phyloP scores from a whole-genome alignment of 495 filamentous ascomycete genomes.

The Hypomontagnella submonticulosa region DNA sequence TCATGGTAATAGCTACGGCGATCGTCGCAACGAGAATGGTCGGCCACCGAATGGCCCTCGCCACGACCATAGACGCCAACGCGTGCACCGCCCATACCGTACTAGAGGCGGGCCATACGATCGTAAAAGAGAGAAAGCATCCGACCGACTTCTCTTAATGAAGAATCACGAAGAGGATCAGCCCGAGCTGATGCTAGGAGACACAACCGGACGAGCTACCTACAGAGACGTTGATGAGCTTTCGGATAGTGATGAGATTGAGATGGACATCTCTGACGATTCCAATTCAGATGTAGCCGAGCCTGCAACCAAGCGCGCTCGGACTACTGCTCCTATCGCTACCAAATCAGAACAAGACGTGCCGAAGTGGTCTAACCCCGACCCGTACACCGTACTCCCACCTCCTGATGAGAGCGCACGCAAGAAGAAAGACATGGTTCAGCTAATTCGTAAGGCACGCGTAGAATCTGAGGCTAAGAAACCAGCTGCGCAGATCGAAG shows the following conservation, averaged over 20 bases:
- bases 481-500: slow-evolving; percentile 65
- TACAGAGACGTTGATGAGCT: slow-evolving; percentile 66
- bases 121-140: slow-evolving; percentile 32
- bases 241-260: slow-evolving; percentile 77
- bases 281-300: slow-evolving; percentile 60
- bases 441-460: slow-evolving; percentile 86
- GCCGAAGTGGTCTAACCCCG: slow-evolving; percentile 93
- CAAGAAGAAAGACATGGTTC: slow-evolving; percentile 84
- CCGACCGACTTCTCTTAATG: slow-evolving; percentile 55
- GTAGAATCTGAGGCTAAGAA: slow-evolving; percentile 63
- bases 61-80: slow-evolving; percentile 27
- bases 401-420: slow-evolving; percentile 68
- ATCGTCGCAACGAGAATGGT: slow-evolving; percentile 28
- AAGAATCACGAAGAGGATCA: slow-evolving; percentile 45
- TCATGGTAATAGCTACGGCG: slow-evolving; percentile 15
- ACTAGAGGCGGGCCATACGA: neutral
- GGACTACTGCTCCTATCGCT: slow-evolving; percentile 48
- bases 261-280: slow-evolving; percentile 71
- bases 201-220: slow-evolving; percentile 51
- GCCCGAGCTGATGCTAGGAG: slow-evolving; percentile 50
- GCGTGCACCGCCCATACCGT: slow-evolving; percentile 1
- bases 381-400: slow-evolving; percentile 86
- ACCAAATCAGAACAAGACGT: slow-evolving; percentile 52
- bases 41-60: slow-evolving; percentile 25
- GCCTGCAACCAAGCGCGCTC: slow-evolving; percentile 61